These are phyloP conservation scores for Clarireedia monteithiana DNA, from an alignment of 2,329 filamentous ascomycete genomes.

Conservation along the genomic window DNA sequence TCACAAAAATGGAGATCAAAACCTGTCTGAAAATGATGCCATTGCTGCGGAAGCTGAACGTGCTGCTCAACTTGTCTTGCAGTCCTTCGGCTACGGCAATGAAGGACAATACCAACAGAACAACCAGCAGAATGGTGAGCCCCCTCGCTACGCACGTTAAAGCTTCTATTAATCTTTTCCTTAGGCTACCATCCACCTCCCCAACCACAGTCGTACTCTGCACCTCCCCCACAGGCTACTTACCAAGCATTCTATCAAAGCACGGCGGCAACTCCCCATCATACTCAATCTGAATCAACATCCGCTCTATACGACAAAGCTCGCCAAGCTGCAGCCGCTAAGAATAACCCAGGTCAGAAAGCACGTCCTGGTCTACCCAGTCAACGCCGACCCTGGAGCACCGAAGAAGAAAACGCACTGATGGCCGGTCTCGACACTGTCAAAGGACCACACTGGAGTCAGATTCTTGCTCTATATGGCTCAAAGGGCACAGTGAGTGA, in stretches of 20 bases:
- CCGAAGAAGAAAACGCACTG: conserved; percentile 81
- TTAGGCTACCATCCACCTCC: conserved; percentile 7
- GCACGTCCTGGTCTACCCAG: conserved; percentile 45
- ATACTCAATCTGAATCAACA: conserved; percentile 37
- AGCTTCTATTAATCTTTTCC: neutral
- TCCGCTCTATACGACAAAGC: conserved; percentile 50
- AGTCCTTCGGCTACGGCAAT: neutral
- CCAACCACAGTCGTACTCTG: conserved; percentile 15
- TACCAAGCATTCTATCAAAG: conserved; percentile 9
- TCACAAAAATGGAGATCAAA: neutral
- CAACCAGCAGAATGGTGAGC: conserved; percentile 10
- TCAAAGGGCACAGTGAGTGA: conserved; percentile 71
- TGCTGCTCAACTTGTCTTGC: conserved; percentile 7
- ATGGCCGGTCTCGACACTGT: conserved; percentile 85
- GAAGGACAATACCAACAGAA: conserved; percentile 8
- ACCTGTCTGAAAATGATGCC: conserved; percentile 12
- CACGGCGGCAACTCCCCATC: conserved; percentile 22
- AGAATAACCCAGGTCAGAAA: conserved; percentile 41
- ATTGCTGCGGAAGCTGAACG: conserved; percentile 14
- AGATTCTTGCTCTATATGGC: conserved; percentile 80
- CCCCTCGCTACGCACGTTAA: too few relatives aligned
- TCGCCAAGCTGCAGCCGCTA: conserved; percentile 45
- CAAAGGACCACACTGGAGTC: conserved; percentile 87
- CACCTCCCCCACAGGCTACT: conserved; percentile 25
- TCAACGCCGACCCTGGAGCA: conserved; percentile 72